A percentile compares a stretch with the other conserved stretches of the same genome.
phyloP scores from a whole-genome alignment of 192 early-diverging fungal species.

The Lobulomyces angularis region DNA sequence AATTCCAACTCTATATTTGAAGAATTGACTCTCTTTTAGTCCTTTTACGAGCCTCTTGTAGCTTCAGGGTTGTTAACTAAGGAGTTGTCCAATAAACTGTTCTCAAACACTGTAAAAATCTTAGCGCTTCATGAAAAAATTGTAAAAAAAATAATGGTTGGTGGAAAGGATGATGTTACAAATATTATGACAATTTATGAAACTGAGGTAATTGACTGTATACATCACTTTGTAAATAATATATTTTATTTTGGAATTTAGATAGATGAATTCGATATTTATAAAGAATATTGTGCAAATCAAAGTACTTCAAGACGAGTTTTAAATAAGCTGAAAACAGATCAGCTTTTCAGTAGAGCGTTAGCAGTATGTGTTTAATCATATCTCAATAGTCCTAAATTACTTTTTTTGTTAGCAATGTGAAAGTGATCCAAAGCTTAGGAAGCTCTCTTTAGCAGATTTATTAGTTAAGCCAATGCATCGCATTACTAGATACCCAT shows the following conservation, averaged over 20 bases:
- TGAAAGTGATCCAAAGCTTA: constrained; percentile 31
- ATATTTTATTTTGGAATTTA: constrained; percentile 2
- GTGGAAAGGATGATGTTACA: constrained; percentile 7
- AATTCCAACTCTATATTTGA: neutral
- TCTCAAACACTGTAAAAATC: constrained; percentile 25
- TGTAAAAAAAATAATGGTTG: constrained; percentile 7
- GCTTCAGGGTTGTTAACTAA: constrained; percentile 5
- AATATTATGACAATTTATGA: constrained; percentile 14
- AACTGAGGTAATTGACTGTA: constrained; percentile 12
- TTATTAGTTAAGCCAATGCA: constrained; percentile 40
- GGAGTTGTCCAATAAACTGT: constrained; percentile 10
- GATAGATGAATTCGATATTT: constrained; percentile 18
- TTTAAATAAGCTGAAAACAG: constrained; percentile 9
- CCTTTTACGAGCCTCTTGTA: constrained; percentile 17
- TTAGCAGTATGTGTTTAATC: neutral
- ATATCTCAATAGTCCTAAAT: constrained; percentile 2
- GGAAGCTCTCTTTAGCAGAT: constrained; percentile 27
- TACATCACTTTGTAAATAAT: constrained; percentile 1
- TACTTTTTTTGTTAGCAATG: constrained; percentile 17
- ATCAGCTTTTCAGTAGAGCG: constrained; percentile 2
- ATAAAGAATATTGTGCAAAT: constrained; percentile 30
- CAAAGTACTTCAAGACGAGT: constrained; percentile 21
- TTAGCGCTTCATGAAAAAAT: constrained; percentile 22
- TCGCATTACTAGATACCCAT: constrained; percentile 33
- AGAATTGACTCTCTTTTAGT: neutral